Evolutionary conservation across 2,329 filamentous ascomycete species (phyloP).

Genomic region (Beauveria scarabaeidicola): DNA sequence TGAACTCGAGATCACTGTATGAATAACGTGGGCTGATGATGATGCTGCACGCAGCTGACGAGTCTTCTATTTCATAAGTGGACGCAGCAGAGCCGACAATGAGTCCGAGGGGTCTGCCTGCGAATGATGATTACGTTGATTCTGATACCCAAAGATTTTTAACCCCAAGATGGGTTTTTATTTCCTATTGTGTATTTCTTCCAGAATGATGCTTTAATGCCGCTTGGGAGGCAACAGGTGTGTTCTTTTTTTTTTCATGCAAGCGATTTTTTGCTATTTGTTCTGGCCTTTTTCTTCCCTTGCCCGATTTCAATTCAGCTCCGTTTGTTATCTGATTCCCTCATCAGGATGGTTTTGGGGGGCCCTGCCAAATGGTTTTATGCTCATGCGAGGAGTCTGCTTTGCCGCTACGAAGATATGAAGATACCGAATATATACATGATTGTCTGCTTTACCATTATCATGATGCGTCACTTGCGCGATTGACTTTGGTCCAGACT

Average conservation of each 20-base stretch:
- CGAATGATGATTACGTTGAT: conserved; percentile 3
- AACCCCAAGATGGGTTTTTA: neutral
- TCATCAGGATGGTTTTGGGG: too few species aligned
- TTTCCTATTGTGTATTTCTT: neutral
- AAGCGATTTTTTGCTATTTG: neutral
- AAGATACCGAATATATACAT: too few species aligned
- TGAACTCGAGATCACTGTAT: neutral
- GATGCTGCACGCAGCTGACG: neutral
- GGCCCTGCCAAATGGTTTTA: too few species aligned
- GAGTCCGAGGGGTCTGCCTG: neutral
- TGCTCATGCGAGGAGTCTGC: too few species aligned
- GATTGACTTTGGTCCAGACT: too few species aligned
- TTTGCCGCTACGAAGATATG: too few species aligned
- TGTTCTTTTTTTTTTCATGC: neutral
- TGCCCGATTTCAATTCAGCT: neutral
- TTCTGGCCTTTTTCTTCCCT: neutral
- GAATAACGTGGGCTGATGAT: conserved; percentile 1
- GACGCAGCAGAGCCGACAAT: neutral
- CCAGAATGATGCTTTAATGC: neutral
- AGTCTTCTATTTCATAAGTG: neutral
- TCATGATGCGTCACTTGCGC: too few species aligned
- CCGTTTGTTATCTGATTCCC: too few species aligned
- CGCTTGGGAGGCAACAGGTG: neutral
- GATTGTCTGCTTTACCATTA: too few species aligned
- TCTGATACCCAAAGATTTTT: conserved; percentile 11